Percentiles rank a stretch among this genome's conserved stretches.
phyloP scores from a whole-genome alignment of 1,139 yeast species.

The Pichia sp. region DNA sequence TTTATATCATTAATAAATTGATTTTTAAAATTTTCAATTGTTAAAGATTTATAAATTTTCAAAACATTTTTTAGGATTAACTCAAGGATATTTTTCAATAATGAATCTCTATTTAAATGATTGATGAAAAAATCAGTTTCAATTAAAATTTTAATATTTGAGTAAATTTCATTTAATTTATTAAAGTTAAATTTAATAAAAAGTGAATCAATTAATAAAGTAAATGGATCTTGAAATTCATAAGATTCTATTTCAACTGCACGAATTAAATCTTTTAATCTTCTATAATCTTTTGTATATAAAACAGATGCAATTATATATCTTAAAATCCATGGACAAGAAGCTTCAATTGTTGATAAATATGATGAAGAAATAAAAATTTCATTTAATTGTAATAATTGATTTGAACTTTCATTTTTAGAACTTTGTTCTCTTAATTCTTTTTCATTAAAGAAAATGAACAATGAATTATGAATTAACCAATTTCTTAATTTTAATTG shows the following conservation, averaged over 20 bases:
- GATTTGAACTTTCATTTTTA: constrained; percentile 29
- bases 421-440: constrained; percentile 20
- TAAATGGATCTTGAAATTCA: constrained; percentile 57
- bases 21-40: constrained; percentile 17
- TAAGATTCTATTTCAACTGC: constrained; percentile 53
- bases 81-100: constrained; percentile 20
- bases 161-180: constrained; percentile 41
- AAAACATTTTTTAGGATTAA: constrained; percentile 22
- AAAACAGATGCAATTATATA: constrained; percentile 55
- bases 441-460: constrained; percentile 44
- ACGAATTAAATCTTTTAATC: constrained; percentile 48
- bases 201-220: constrained; percentile 46
- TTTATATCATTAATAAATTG: constrained; percentile 13
- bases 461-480: constrained; percentile 61
- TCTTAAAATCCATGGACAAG: constrained; percentile 61
- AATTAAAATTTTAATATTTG: constrained; percentile 39
- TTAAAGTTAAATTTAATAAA: constrained; percentile 53
- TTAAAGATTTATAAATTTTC: constrained; percentile 22
- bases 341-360: constrained; percentile 56
- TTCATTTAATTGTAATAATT: constrained; percentile 34
- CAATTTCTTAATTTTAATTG: constrained; percentile 58
- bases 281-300: constrained; percentile 35
- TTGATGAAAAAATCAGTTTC: constrained; percentile 51
- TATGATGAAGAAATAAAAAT: constrained; percentile 51
- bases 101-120: constrained; percentile 24